Base-by-base conservation (phyloP, 345 rosid species). In the Rhizophora apiculata region DNA sequence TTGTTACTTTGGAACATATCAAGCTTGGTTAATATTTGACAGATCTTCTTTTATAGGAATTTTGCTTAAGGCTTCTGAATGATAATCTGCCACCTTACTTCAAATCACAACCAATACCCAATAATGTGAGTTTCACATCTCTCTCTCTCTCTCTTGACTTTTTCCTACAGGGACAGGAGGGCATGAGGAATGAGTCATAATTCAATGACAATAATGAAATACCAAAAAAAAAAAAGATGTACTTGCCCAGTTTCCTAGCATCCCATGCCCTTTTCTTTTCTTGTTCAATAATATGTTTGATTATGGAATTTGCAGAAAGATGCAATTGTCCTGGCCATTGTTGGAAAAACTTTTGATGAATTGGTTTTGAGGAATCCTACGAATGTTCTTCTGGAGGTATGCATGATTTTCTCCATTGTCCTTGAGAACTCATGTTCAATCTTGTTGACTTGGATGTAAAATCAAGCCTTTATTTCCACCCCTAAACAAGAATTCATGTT, bases 281-380 rank as follows among this genome's bases (percentile, higher is more conserved):
- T 16, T 29, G 55, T 68, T 68, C 34, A 31, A 49, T 1, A 20
- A 1, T 27, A 37, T 24, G 58, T 51, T 53, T 52, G 30, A 62
- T 46, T 52, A 2, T 63, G 58, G 72, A 73, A 72, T 82, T 69
- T 76, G 80, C 85, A 89, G 98, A 73, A 69, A 64, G 82, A 86
- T 11, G 86, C 86, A 58, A 86, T 67, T 37, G 61, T 89, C 70
- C 74, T 74, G 82, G 68, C 84, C 52, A 68, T 89, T 53, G 97
- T 91, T 5, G 96, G 98, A 68, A 93, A 93, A 85, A 85, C 91
- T 65, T 85, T 89, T 78, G 87, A 89, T 55, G 96, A 85, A 67
- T 68, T 91, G 74, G 90, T 93, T 53, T 75, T 93, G 72, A 84
- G 76, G 72, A 90, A 85, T 65, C 85, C 82, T 31, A 76, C 86